These are phyloP conservation scores for Psidium guajava DNA, from an alignment of 345 rosid species.

Conservation along the genomic window DNA sequence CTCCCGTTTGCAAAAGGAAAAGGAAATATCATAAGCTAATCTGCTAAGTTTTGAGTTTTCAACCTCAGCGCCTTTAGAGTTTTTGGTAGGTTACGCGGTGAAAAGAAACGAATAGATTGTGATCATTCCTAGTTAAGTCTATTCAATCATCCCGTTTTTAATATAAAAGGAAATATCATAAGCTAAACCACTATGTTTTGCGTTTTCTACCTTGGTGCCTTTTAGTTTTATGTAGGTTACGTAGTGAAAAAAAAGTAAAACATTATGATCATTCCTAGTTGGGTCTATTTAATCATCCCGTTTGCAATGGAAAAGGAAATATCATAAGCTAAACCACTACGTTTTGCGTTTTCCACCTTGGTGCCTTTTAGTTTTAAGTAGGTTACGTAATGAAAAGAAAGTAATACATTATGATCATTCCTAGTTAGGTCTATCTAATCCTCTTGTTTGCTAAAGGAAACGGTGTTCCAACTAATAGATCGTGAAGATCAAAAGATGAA, in stretches of 20 bases:
- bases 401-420: not conserved
- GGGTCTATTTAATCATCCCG: too few species aligned
- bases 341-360: not conserved
- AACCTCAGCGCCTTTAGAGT: not conserved
- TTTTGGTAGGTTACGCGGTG: too few species aligned
- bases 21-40: too few species aligned
- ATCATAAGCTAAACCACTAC: not conserved
- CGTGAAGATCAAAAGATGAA: not conserved
- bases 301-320: too few species aligned
- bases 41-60: not conserved
- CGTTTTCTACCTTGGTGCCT: not conserved
- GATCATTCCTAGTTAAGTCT: too few species aligned
- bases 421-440: not conserved
- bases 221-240: too few species aligned
- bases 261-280: too few species aligned
- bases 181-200: not conserved
- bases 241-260: too few species aligned
- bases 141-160: too few species aligned
- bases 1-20: not conserved
- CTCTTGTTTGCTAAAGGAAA: not conserved
- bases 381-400: not conserved
- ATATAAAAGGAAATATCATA: too few species aligned
- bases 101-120: too few species aligned
- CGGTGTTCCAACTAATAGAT: not conserved
- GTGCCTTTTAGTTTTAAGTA: not conserved